Evolutionary conservation across 306 rosid genomes (phyloP), one percentile per base, ranked within the genome.

Genomic region (Oxytropis ochrocephala): DNA sequence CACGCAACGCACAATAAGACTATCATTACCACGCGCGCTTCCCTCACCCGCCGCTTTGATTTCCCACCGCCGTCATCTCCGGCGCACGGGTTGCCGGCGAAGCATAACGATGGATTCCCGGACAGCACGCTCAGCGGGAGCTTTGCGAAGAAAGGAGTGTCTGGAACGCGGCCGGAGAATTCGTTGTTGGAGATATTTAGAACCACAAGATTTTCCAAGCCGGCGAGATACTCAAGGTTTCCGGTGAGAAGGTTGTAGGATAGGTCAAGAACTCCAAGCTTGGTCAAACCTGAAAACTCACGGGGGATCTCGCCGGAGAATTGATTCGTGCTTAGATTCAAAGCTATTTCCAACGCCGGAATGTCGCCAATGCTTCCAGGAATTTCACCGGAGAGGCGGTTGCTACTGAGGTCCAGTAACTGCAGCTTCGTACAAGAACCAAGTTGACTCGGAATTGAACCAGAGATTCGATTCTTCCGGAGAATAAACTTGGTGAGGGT

Each of bases 11-110:
- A 85, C 3, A 94, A 75, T 0, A 94, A 80, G 32, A 89, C 83
- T 18, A 91, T 75, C 97, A 94, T 94, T 0, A 91, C 97, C 29
- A 84, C 85, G 3, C 95, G 94, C 60, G 97, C 96, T 4, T 89
- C 92, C 54, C 44, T 50, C 2, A 83, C 79, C 8, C 79, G 89
- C 13, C 80, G 60, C 0, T 51, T 29, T 0, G 83, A 48, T 21
- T 53, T 32, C 1, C 21, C 13, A 11, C 11, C 8, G 2, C n/a
- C 18, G 4, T 16, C 77, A 3, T 16, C 77, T 4, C 62, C 51
- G 67, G 51, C 7, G 78, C 96, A 90, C 6, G 70, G 76, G 70
- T 79, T 65, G 2, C 90, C 91, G 18, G 93, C 1, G 64, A 84
- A 76, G 80, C 95, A 94, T 13, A 94, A 85, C 6, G 80, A 73